Evolutionary conservation across 495 filamentous ascomycete species (phyloP).

Genomic region (Apodospora peruviana): DNA sequence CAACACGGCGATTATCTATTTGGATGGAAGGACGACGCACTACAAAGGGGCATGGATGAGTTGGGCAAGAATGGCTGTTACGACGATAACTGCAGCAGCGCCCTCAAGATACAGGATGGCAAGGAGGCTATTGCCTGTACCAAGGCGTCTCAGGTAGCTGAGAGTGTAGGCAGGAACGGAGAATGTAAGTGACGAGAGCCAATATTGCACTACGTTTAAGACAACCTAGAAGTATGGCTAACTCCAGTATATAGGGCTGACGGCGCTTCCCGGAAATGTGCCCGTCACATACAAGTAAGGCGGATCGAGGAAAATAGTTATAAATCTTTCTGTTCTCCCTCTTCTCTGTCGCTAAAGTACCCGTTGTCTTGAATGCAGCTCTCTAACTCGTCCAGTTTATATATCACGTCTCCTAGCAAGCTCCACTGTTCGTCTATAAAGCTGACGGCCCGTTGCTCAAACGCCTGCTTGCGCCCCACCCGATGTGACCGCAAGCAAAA

Average conservation of each 20-base stretch:
- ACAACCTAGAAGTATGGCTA: not conserved
- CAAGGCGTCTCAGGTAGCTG: not conserved
- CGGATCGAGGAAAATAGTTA: no score
- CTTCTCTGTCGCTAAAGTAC: no score
- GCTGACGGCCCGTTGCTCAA: no score
- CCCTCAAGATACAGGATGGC: conserved; percentile 11
- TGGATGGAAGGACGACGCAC: conserved; percentile 33
- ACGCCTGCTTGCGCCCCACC: no score
- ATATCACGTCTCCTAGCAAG: no score
- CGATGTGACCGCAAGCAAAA: no score
- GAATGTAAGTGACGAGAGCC: not conserved
- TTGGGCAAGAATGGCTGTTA: conserved; percentile 22
- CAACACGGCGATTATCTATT: conserved; percentile 38
- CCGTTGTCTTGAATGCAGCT: no score
- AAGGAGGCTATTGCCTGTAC: conserved; percentile 1
- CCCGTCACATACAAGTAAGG: not conserved
- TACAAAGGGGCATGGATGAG: conserved; percentile 30
- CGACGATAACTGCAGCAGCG: conserved; percentile 19
- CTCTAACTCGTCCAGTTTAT: no score
- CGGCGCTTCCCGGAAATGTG: not conserved
- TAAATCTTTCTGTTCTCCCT: no score
- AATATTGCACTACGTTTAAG: not conserved
- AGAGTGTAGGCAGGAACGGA: not conserved
- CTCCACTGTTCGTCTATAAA: no score
- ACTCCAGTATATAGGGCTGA: not conserved